phyloP scores from a whole-genome alignment of 2,329 filamentous ascomycete species.

The Alternaria tenuissima region DNA sequence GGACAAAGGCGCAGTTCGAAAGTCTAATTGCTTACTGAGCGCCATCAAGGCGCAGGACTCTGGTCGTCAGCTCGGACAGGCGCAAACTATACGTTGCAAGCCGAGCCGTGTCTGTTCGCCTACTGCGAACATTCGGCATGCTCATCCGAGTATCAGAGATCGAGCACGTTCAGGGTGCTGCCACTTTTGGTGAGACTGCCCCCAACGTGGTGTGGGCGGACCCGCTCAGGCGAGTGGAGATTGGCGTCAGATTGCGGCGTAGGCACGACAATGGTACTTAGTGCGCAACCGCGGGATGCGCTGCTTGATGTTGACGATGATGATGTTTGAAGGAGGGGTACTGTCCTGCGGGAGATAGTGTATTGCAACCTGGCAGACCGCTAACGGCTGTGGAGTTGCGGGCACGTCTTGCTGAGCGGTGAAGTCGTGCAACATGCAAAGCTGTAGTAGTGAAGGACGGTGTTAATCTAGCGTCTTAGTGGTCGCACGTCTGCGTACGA shows the following conservation, averaged over 20 bases:
- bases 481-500: constrained; percentile 1
- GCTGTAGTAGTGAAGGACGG: background rate
- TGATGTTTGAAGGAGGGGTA: constrained; percentile 4
- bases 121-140: constrained; percentile 13
- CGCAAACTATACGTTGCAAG: background rate
- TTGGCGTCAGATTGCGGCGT: constrained; percentile 10
- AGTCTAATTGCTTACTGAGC: constrained; percentile 10
- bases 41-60: background rate
- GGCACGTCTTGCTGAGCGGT: constrained; percentile 18
- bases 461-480: constrained; percentile 4
- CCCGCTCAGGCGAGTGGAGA: constrained; percentile 9
- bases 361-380: constrained; percentile 3
- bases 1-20: constrained; percentile 5
- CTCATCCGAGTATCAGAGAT: constrained; percentile 12
- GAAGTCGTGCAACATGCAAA: constrained; percentile 17
- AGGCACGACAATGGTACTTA: constrained; percentile 4
- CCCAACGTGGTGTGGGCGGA: constrained; percentile 14
- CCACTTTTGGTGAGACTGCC: constrained; percentile 14
- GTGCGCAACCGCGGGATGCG: constrained; percentile 22
- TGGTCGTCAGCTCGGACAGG: background rate
- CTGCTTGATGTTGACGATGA: constrained; percentile 1
- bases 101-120: constrained; percentile 5
- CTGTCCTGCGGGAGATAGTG: constrained; percentile 8
- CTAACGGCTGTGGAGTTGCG: constrained; percentile 5
- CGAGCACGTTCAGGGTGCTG: constrained; percentile 11